A percentile compares a stretch with the other conserved stretches of the same genome.
These are phyloP conservation scores for Aspergillus vadensis DNA, from an alignment of 2,329 filamentous ascomycete species.

Conservation along the genomic window DNA sequence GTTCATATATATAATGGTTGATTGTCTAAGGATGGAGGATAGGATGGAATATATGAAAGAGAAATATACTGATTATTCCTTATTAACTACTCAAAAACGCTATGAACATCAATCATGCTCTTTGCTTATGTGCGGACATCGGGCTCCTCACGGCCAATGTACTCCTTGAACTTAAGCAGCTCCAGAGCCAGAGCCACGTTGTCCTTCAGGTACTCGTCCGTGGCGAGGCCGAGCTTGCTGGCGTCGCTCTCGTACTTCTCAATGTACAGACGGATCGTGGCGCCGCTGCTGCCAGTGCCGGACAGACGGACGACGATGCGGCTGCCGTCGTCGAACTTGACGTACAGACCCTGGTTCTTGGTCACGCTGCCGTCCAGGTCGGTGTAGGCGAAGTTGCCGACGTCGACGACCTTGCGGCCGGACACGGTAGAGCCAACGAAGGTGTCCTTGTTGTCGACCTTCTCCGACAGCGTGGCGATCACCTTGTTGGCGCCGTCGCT, in stretches of 20 bases:
- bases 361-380: constrained; percentile 96
- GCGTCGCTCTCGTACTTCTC: constrained; percentile 90
- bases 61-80: background rate
- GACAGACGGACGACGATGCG: constrained; percentile 93
- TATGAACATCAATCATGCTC: background rate
- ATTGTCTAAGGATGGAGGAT: background rate
- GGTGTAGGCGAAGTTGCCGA: constrained; percentile 96
- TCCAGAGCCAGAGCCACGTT: constrained; percentile 83
- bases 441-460: constrained; percentile 70
- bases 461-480: constrained; percentile 74
- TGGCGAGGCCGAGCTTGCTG: constrained; percentile 75
- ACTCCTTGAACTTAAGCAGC: constrained; percentile 90
- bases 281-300: constrained; percentile 90
- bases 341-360: constrained; percentile 93
- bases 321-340: constrained; percentile 91
- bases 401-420: constrained; percentile 81
- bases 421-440: constrained; percentile 83
- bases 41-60: background rate
- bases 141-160: constrained; percentile 86
- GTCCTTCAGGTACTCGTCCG: constrained; percentile 90
- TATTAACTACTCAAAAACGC: background rate
- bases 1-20: background rate
- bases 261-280: constrained; percentile 94
- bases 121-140: constrained; percentile 83
- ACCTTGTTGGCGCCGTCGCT: constrained; percentile 89